Evolutionary conservation across 2,329 filamentous ascomycete species (phyloP).

Genomic region (Fusarium sp.): DNA sequence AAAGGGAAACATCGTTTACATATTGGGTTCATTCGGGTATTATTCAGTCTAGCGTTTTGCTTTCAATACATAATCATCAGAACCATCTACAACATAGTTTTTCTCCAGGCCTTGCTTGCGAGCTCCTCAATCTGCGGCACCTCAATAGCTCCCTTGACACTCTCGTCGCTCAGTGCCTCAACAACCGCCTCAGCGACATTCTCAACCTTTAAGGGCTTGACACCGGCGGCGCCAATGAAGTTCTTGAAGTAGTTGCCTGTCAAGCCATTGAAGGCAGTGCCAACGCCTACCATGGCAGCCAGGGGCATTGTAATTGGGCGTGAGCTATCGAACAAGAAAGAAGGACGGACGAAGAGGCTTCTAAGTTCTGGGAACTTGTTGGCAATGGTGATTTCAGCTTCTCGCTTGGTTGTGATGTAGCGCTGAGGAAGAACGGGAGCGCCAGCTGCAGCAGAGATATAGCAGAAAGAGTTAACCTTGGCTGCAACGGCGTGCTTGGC

Average conservation of each 20-base stretch:
- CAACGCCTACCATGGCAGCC: slow-evolving; percentile 79
- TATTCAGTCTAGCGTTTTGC: slow-evolving; percentile 51
- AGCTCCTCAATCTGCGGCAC: slow-evolving; percentile 83
- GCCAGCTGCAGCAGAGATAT: slow-evolving; percentile 88
- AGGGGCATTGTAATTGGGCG: slow-evolving; percentile 86
- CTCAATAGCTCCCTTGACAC: slow-evolving; percentile 79
- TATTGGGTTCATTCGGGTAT: slow-evolving; percentile 34
- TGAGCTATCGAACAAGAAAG: slow-evolving; percentile 89
- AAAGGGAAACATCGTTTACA: slow-evolving; percentile 36
- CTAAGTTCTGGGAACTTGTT: slow-evolving; percentile 79
- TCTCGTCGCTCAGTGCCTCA: slow-evolving; percentile 82
- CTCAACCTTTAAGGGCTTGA: slow-evolving; percentile 90
- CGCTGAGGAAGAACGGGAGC: slow-evolving; percentile 84
- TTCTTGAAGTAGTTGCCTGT: slow-evolving; percentile 80
- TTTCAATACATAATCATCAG: slow-evolving; percentile 27
- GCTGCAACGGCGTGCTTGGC: slow-evolving; percentile 78
- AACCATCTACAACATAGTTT: slow-evolving; percentile 78
- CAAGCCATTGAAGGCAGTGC: slow-evolving; percentile 79
- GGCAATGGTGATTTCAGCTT: slow-evolving; percentile 83
- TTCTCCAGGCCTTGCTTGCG: slow-evolving; percentile 86
- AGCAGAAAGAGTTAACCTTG: slow-evolving; percentile 78
- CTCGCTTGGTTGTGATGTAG: slow-evolving; percentile 92
- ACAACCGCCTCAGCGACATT: slow-evolving; percentile 89
- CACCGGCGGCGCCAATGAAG: slow-evolving; percentile 83
- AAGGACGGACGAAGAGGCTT: slow-evolving; percentile 83